Evolutionary conservation across 768 basidiomycete genomes (phyloP).

Genomic region (Mycena latifolia): DNA sequence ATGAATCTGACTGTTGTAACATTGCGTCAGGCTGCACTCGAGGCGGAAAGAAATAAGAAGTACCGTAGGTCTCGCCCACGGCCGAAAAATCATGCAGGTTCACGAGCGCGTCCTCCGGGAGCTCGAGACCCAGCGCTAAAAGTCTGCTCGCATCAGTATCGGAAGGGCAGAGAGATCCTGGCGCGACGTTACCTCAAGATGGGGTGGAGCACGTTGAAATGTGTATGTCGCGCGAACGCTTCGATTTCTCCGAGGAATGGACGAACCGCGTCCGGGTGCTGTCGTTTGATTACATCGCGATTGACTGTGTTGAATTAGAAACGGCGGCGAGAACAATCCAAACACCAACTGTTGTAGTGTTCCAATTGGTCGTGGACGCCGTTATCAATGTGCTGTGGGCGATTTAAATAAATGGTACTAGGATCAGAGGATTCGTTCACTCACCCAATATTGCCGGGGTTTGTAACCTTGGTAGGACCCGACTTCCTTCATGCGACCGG

Average conservation of each 20-base stretch:
- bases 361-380: constrained; percentile 76
- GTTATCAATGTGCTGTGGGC: constrained; percentile 68
- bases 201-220: constrained; percentile 63
- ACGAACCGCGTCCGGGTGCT: constrained; percentile 62
- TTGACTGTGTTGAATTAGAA: constrained; percentile 57
- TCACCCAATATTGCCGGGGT: constrained; percentile 65
- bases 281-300: constrained; percentile 57
- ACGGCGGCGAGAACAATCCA: background rate
- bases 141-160: constrained; percentile 43
- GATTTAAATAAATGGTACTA: no score
- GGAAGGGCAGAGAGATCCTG: no score
- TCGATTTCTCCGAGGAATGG: constrained; percentile 67
- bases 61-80: constrained; percentile 58
- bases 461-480: constrained; percentile 71
- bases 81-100: constrained; percentile 60
- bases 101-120: constrained; percentile 65
- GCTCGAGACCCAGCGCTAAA: constrained; percentile 63
- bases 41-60: constrained; percentile 5
- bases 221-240: constrained; percentile 63
- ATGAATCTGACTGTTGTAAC: constrained; percentile 65
- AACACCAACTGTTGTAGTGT: constrained; percentile 67
- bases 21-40: constrained; percentile 1
- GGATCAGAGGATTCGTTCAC: constrained; percentile 8
- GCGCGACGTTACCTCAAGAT: constrained; percentile 52
- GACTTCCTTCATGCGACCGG: constrained; percentile 51